These are phyloP conservation scores for Melastoma candidum DNA, from an alignment of 441 rosid species.

Conservation along the genomic window DNA sequence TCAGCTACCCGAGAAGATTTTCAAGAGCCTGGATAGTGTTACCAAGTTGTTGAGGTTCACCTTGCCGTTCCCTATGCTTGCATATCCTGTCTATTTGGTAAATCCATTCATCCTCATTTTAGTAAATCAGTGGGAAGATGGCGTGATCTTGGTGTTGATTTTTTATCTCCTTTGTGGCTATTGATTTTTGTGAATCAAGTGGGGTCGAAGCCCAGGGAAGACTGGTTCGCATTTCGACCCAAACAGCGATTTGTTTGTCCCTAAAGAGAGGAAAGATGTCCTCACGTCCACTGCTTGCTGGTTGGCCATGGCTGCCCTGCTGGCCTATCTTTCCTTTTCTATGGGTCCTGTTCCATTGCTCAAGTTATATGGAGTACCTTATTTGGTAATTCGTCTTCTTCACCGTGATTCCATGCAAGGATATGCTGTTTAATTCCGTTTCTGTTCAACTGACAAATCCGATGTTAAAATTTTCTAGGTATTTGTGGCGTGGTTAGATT, in stretches of 20 bases:
- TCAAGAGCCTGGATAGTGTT: conserved; percentile 29
- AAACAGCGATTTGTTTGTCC: conserved; percentile 49
- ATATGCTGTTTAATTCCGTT: not conserved
- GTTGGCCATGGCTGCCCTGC: conserved; percentile 49
- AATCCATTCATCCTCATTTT: conserved; percentile 6
- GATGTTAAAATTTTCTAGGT: conserved; percentile 25
- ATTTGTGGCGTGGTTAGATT: conserved; percentile 77
- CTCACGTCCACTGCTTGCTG: conserved; percentile 60
- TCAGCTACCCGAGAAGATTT: conserved; percentile 69
- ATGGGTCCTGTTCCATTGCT: conserved; percentile 55
- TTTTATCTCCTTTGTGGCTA: too few species aligned
- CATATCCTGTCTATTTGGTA: conserved; percentile 78
- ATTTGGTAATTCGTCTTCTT: conserved; percentile 33
- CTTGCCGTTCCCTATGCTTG: conserved; percentile 68
- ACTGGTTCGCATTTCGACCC: conserved; percentile 88
- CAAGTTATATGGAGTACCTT: conserved; percentile 77
- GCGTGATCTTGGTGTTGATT: not conserved
- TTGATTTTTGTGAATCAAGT: conserved; percentile 27
- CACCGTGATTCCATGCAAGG: too few species aligned
- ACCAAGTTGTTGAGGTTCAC: conserved; percentile 59
- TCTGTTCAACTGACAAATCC: not conserved
- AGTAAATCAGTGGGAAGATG: too few species aligned
- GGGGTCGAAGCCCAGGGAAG: conserved; percentile 86
- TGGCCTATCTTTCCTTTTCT: conserved; percentile 33
- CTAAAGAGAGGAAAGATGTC: conserved; percentile 47